Conservation (phyloP, 306 rosid genomes). For the Macrotyloma uniflorum region DNA sequence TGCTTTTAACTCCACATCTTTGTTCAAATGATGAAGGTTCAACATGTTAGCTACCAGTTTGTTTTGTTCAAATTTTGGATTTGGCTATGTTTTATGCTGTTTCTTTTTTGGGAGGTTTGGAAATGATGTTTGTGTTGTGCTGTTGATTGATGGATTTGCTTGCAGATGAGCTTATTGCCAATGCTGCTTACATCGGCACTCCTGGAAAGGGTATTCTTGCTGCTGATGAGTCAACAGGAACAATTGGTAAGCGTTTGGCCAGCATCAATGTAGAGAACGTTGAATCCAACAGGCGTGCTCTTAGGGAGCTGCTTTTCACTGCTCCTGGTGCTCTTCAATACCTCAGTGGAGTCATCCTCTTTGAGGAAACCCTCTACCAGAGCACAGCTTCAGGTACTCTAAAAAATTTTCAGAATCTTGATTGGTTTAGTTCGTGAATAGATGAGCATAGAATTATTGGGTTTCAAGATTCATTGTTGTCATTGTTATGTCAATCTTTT, state of each 20-base stretch:
- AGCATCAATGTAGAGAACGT: conserved; percentile 51
- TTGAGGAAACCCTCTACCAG: conserved; percentile 53
- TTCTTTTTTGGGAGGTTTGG: neutral
- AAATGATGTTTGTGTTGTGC: neutral
- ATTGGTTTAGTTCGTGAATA: neutral
- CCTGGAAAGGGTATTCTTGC: conserved; percentile 57
- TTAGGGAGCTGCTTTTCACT: conserved; percentile 50
- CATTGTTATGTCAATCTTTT: neutral
- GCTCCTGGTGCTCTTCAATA: conserved; percentile 42
- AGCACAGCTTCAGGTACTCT: conserved; percentile 46
- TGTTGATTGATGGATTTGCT: neutral
- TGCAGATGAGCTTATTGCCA: conserved; percentile 54
- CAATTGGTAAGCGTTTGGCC: conserved; percentile 47
- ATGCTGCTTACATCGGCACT: conserved; percentile 52
- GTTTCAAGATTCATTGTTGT: neutral
- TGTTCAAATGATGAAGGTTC: neutral
- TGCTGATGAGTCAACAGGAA: conserved; percentile 52
- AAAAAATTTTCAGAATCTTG: neutral
- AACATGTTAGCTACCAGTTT: neutral
- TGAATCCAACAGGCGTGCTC: conserved; percentile 50
- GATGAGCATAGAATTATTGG: neutral
- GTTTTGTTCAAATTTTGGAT: neutral
- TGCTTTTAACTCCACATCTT: neutral
- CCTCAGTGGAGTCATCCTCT: conserved; percentile 49
- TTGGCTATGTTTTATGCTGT: neutral